Conservation (phyloP, 139 green algal species). For the Closterium sp. region DNA sequence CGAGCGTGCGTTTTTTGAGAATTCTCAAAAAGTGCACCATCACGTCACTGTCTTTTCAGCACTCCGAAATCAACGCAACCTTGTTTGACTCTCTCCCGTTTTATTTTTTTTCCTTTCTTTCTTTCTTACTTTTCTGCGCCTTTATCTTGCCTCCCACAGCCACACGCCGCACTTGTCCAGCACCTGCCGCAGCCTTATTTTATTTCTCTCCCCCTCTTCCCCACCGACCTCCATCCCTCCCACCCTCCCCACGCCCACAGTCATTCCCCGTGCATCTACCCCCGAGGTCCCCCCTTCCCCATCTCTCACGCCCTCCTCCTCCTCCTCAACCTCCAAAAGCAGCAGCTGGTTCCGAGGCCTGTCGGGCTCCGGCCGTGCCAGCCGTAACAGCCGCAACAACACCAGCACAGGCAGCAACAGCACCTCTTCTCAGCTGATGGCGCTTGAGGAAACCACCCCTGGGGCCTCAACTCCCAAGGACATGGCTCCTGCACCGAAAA, state of each 20-base stretch:
- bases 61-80: too few species aligned
- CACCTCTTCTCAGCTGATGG: neutral
- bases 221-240: neutral
- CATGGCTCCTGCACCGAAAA: neutral
- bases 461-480: neutral
- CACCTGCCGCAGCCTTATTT: too few species aligned
- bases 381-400: neutral
- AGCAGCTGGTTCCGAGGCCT: neutral
- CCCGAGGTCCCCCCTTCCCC: neutral
- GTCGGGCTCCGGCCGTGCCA: too few species aligned
- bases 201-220: too few species aligned
- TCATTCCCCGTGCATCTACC: neutral
- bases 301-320: neutral
- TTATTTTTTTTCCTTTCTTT: too few species aligned
- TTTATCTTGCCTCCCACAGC: too few species aligned
- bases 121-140: too few species aligned
- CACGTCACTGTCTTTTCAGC: too few species aligned
- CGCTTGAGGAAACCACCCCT: neutral
- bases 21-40: too few species aligned
- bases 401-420: neutral
- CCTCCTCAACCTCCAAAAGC: neutral
- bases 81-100: too few species aligned
- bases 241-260: neutral
- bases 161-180: too few species aligned
- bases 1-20: too few species aligned